Percentiles rank a stretch among this genome's conserved stretches.
Conservation (phyloP, 768 basidiomycete genomes). For the Mycena albidolilacea region DNA sequence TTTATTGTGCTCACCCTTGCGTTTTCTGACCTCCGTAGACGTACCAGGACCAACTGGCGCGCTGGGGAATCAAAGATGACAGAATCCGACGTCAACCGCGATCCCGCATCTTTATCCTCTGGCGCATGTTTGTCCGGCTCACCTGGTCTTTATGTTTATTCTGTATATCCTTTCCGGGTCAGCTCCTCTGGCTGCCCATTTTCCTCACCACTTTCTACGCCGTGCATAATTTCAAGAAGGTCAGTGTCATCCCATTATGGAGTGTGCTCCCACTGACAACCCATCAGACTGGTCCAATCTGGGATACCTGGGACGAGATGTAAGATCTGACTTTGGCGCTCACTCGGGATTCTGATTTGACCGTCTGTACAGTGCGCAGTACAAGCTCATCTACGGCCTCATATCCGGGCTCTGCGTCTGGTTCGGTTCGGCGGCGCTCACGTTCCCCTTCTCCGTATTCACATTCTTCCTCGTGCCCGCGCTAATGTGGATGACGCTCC, state of each 20-base stretch:
- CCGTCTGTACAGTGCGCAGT: slow-evolving; percentile 77
- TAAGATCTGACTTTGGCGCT: too few species aligned
- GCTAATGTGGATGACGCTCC: slow-evolving; percentile 91
- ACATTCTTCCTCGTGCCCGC: slow-evolving; percentile 75
- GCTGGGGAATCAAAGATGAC: slow-evolving; percentile 87
- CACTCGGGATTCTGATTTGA: too few species aligned
- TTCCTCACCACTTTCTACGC: slow-evolving; percentile 80
- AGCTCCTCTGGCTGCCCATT: slow-evolving; percentile 87
- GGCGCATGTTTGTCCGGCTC: slow-evolving; percentile 77
- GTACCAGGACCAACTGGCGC: slow-evolving; percentile 81
- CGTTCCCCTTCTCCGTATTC: slow-evolving; percentile 72
- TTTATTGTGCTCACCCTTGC: slow-evolving; percentile 4
- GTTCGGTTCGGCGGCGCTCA: slow-evolving; percentile 65
- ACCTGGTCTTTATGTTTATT: slow-evolving; percentile 75
- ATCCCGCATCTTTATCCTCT: slow-evolving; percentile 65
- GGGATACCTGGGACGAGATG: slow-evolving; percentile 92
- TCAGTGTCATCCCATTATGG: background rate
- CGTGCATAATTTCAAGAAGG: slow-evolving; percentile 81
- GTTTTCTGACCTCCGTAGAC: slow-evolving; percentile 53
- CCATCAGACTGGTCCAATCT: slow-evolving; percentile 74
- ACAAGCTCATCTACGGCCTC: slow-evolving; percentile 89
- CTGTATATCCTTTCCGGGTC: slow-evolving; percentile 79
- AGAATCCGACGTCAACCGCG: slow-evolving; percentile 78
- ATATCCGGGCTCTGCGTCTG: slow-evolving; percentile 82
- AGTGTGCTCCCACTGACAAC: background rate